Evolutionary conservation across 108 stramenopile genomes (phyloP).

Genomic region (Schizochytrium sp.): DNA sequence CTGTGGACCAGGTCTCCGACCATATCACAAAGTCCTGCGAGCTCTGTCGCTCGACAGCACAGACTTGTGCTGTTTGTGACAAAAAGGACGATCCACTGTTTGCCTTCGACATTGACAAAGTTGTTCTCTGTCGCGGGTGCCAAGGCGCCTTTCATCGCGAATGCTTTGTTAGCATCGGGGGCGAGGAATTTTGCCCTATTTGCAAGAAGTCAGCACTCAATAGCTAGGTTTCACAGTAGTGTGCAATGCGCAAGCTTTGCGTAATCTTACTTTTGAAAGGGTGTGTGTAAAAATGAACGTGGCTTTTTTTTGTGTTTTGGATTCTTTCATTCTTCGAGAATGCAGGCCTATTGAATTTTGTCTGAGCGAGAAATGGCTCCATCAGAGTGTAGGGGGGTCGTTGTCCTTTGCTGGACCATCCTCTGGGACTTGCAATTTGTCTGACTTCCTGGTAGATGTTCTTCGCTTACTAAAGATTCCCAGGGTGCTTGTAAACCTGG

Average conservation of each 20-base stretch:
- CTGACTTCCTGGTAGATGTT: no score
- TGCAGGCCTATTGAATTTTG: no score
- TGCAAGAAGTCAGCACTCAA: neutral
- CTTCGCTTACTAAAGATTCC: no score
- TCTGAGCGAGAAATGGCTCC: no score
- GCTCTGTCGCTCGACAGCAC: neutral
- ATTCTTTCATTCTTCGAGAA: no score
- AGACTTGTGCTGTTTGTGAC: neutral
- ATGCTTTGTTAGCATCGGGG: neutral
- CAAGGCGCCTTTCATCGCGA: neutral
- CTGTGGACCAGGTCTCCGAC: neutral
- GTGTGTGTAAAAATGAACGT: no score
- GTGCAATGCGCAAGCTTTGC: neutral
- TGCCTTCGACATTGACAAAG: neutral
- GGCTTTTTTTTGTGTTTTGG: no score
- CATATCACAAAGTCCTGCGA: neutral
- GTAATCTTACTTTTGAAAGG: neutral
- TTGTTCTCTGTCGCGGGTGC: neutral
- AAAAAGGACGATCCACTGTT: neutral
- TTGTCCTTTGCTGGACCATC: no score
- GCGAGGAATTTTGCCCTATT: neutral
- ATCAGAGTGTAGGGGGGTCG: no score
- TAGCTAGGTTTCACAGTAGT: no score
- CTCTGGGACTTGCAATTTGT: no score
- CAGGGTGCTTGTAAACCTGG: no score